These are phyloP conservation scores for Catharanthus roseus DNA, from an alignment of 257 asterid species.

Conservation along the genomic window DNA sequence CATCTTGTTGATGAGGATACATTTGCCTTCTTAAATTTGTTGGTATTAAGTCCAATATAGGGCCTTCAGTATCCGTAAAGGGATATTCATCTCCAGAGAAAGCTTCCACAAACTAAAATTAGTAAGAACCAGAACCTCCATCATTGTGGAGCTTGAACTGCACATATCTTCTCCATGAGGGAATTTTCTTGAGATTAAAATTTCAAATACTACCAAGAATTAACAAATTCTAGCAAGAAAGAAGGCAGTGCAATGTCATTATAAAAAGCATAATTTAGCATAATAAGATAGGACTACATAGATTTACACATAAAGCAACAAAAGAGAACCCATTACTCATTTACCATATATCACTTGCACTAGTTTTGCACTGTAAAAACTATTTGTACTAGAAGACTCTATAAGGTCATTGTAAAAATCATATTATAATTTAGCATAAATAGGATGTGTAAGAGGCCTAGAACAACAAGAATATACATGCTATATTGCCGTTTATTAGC, in stretches of 20 bases:
- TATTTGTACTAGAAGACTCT: not conserved
- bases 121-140: not conserved
- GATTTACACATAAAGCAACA: not conserved
- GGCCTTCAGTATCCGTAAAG: too few relatives aligned
- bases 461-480: not conserved
- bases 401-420: not conserved
- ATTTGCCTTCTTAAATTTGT: too few relatives aligned
- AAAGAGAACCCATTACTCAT: too few relatives aligned
- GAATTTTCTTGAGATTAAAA: constrained; percentile 4
- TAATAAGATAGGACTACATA: not conserved
- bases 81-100: not conserved
- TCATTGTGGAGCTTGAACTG: not conserved
- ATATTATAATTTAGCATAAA: not conserved
- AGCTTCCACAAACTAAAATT: constrained; percentile 16
- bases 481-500: not conserved
- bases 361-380: not conserved
- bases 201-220: not conserved
- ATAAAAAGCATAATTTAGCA: too few relatives aligned
- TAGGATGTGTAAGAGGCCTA: not conserved
- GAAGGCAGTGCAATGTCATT: not conserved
- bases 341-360: too few relatives aligned
- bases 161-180: constrained; percentile 15
- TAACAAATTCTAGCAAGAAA: not conserved
- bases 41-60: too few relatives aligned
- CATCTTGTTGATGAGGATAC: too few relatives aligned